These are phyloP conservation scores for Adenanthera pavonina DNA, from an alignment of 306 rosid species.

Conservation along the genomic window DNA sequence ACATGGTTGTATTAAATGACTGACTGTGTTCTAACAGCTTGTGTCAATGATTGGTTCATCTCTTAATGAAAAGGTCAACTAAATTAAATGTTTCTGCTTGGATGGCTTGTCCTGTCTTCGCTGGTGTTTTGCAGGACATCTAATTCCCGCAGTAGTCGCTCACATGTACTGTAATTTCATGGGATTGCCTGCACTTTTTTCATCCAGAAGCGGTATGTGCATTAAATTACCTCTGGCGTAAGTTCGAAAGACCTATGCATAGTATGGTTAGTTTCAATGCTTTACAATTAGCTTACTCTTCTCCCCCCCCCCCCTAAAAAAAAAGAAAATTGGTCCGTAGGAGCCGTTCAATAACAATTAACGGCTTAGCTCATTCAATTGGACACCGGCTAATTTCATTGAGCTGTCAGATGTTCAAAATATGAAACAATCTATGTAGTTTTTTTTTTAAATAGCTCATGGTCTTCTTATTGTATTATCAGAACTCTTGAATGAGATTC, in stretches of 20 bases:
- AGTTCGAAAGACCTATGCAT: background rate
- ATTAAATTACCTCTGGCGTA: constrained; percentile 20
- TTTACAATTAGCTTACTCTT: background rate
- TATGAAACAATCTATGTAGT: background rate
- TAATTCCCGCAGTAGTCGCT: constrained; percentile 81
- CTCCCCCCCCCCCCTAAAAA: background rate
- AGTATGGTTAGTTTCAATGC: background rate
- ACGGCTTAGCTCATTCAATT: background rate
- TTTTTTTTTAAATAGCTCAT: background rate
- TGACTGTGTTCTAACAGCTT: constrained; percentile 19
- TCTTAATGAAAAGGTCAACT: constrained; percentile 10
- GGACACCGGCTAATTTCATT: constrained; percentile 1
- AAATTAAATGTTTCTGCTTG: background rate
- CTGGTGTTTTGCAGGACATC: constrained; percentile 73
- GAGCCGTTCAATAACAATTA: background rate
- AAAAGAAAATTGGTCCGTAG: background rate
- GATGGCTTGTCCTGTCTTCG: background rate
- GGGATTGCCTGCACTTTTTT: constrained; percentile 81
- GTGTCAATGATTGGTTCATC: constrained; percentile 18
- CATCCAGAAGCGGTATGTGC: constrained; percentile 66
- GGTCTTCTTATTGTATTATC: constrained; percentile 15
- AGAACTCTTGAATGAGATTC: constrained; percentile 25
- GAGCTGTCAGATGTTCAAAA: constrained; percentile 1
- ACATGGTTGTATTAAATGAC: background rate
- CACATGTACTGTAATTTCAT: constrained; percentile 84